Evolutionary conservation across 257 asterid species (phyloP).

Genomic region (Knoxia roxburghii): DNA sequence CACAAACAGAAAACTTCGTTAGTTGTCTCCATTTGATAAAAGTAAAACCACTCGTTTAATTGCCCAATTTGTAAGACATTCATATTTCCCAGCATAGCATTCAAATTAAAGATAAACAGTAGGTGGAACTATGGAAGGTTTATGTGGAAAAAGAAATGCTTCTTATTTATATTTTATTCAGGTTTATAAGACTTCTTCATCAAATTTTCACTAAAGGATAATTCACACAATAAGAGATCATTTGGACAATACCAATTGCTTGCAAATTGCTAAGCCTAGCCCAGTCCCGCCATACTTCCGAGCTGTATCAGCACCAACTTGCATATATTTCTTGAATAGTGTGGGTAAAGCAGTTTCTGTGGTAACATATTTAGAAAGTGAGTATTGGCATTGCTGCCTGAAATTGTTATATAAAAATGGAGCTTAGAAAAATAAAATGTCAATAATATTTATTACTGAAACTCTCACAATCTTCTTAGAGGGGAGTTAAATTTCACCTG

Average conservation of each 20-base stretch:
- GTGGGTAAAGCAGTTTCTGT: slow-evolving; percentile 72
- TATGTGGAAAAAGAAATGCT: not conserved
- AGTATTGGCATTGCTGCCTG: not conserved
- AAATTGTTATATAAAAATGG: not conserved
- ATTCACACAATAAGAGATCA: not conserved
- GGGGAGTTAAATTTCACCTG: slow-evolving; percentile 41
- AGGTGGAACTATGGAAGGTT: not conserved
- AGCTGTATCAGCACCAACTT: slow-evolving; percentile 87
- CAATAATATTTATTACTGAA: not conserved
- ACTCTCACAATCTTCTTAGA: not conserved
- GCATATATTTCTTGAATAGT: slow-evolving; percentile 93
- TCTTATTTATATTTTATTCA: not conserved
- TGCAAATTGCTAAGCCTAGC: slow-evolving; percentile 87
- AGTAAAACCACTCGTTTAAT: not conserved
- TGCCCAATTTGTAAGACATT: not conserved
- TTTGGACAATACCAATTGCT: slow-evolving; percentile 57
- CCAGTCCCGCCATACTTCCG: slow-evolving; percentile 96
- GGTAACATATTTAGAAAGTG: slow-evolving; percentile 10
- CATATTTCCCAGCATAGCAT: not conserved
- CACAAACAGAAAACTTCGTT: not conserved
- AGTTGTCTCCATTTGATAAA: not conserved
- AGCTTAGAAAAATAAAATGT: not conserved
- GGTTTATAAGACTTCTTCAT: not conserved
- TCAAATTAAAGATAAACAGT: not conserved
- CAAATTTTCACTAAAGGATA: not conserved